Evolutionary conservation across 2,329 filamentous ascomycete species (phyloP), one percentile per base, ranked within the genome.

Genomic region (Pezicula carpinea): DNA sequence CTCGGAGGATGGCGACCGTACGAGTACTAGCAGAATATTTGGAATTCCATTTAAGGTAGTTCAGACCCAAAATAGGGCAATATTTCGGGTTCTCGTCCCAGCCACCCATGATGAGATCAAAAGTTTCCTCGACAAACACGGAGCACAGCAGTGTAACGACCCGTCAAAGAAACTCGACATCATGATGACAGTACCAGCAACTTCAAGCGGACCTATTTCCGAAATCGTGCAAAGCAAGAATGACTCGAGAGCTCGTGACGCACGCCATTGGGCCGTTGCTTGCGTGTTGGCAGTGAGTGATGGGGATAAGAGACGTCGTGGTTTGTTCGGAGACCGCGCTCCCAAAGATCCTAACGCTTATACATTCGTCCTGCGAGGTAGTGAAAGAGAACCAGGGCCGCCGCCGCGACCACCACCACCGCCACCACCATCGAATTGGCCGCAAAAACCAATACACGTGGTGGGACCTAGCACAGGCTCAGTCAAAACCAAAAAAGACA

Each of bases 51-150:
- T 48, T 4, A 42, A 42, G 13, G 23, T 46, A 15, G 38, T 31
- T 14, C 38, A 35, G 17, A 46, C 6, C 29, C 36, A 46, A n/a
- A 46, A 17, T 3, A 39, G 46, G 33, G 14, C 40, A 4, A 6
- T 44, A 3, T 22, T 15, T 13, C 3, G 31, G 21, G 33, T 38
- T 2, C 39, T 29, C 31, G 36, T 51, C 3, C 46, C 45, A 6
- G 31, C 41, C 23, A 31, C 45, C 6, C 40, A 48, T 3, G 46
- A 46, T 13, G 43, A 51, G 10, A 51, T 48, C 38, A 48, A 44
- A 33, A 21, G 15, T 1, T 48, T 40, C 31, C 14, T 48, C 5
- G 15, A 40, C 5, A 38, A 38, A 13, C 18, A 39, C 6, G 44
- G 44, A 21, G 17, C 17, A 14, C n/a, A 23, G 3, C 19, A 46